phyloP scores from a whole-genome alignment of 345 rosid genomes.

The Carallia brachiata region DNA sequence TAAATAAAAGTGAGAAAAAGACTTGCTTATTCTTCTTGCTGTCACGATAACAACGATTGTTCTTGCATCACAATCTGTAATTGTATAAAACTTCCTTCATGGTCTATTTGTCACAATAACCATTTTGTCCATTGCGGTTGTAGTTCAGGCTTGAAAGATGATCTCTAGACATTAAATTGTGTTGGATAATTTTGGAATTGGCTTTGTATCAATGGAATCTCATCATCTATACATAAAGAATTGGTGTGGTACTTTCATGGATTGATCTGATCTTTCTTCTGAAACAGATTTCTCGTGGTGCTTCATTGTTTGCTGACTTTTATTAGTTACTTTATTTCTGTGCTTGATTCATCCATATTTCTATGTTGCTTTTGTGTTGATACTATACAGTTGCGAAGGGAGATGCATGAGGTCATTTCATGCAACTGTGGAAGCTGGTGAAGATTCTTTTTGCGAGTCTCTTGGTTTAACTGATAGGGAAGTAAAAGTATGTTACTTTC shows the following conservation, averaged over 20 bases:
- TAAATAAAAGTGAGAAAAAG: no score
- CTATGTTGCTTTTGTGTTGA: conserved; percentile 19
- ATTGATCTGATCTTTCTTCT: not conserved
- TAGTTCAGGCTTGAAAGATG: no score
- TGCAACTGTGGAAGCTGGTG: conserved; percentile 56
- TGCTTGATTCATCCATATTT: not conserved
- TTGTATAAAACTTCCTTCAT: no score
- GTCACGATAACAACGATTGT: no score
- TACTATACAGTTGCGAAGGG: conserved; percentile 74
- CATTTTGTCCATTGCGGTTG: no score
- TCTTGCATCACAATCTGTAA: no score
- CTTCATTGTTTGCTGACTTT: not conserved
- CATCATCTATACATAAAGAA: not conserved
- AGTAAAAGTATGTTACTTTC: conserved; percentile 55
- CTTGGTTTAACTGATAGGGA: conserved; percentile 56
- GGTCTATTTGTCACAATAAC: no score
- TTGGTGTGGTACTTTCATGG: not conserved
- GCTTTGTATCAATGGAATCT: not conserved
- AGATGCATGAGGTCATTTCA: conserved; percentile 93
- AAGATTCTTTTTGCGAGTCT: conserved; percentile 57
- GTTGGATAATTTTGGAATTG: not conserved
- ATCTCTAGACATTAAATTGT: no score
- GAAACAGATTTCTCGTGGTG: conserved; percentile 1
- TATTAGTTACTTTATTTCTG: not conserved
- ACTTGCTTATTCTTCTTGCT: no score